phyloP scores from a whole-genome alignment of 108 stramenopile species.

The Aurantiochytrium sp. region DNA sequence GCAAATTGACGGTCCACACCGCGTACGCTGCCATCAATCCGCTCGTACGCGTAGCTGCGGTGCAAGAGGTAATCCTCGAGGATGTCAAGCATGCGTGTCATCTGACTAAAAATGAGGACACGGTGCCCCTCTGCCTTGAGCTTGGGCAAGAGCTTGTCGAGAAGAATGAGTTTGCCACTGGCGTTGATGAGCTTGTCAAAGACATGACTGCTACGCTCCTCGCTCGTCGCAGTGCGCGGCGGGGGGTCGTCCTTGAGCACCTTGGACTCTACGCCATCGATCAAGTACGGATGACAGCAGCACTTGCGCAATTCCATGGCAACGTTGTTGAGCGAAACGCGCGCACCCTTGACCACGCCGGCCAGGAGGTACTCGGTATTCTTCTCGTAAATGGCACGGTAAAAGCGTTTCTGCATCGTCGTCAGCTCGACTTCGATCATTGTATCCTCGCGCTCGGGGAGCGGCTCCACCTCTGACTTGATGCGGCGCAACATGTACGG shows the following conservation, averaged over 20 bases:
- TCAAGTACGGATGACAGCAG: slow-evolving; percentile 63
- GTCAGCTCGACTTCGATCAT: slow-evolving; percentile 83
- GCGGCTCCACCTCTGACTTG: slow-evolving; percentile 71
- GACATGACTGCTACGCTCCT: neutral
- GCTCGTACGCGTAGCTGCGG: slow-evolving; percentile 63
- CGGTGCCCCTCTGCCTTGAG: slow-evolving; percentile 82
- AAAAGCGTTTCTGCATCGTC: slow-evolving; percentile 82
- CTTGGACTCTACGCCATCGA: slow-evolving; percentile 47
- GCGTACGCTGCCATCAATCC: slow-evolving; percentile 91
- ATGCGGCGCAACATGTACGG: slow-evolving; percentile 97
- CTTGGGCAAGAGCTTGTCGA: slow-evolving; percentile 90
- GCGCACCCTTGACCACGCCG: slow-evolving; percentile 71
- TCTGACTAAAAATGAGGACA: slow-evolving; percentile 86
- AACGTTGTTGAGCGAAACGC: slow-evolving; percentile 47
- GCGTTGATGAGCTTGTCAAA: slow-evolving; percentile 62
- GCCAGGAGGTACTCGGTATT: slow-evolving; percentile 79
- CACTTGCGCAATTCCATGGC: slow-evolving; percentile 52
- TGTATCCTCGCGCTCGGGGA: slow-evolving; percentile 86
- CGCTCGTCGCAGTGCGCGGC: neutral
- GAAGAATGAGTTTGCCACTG: slow-evolving; percentile 85
- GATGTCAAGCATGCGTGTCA: slow-evolving; percentile 94
- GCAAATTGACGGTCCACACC: slow-evolving; percentile 71
- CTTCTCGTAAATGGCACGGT: slow-evolving; percentile 84
- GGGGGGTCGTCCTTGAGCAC: slow-evolving; percentile 60
- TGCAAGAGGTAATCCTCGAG: slow-evolving; percentile 80